phyloP scores from a whole-genome alignment of 805 yeast genomes.

The Yarrowia deformans region DNA sequence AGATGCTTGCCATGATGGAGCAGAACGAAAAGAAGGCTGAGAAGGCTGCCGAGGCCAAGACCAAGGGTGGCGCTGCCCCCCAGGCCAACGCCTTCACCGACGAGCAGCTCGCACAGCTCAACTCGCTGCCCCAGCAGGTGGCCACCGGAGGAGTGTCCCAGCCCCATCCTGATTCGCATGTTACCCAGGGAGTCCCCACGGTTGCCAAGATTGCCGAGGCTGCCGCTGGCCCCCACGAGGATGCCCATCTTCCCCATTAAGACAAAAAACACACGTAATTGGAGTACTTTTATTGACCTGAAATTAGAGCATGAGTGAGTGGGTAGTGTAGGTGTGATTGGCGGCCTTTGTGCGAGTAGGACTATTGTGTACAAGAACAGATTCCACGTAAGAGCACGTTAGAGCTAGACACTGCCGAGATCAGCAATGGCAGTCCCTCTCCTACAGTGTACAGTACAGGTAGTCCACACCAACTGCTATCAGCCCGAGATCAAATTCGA shows the following conservation, averaged over 20 bases:
- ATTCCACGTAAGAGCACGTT: too few relatives aligned
- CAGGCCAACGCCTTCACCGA: slow-evolving; percentile 38
- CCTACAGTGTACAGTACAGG: too few relatives aligned
- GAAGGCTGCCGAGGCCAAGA: slow-evolving; percentile 21
- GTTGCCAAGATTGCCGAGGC: slow-evolving; percentile 39
- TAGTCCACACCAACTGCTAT: too few relatives aligned
- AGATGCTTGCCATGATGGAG: slow-evolving; percentile 39
- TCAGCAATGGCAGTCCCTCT: too few relatives aligned
- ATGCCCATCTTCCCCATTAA: slow-evolving; percentile 37
- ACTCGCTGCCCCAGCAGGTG: slow-evolving; percentile 35
- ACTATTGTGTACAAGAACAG: too few relatives aligned
- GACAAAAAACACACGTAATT: slow-evolving; percentile 35
- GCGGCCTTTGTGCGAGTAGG: neutral
- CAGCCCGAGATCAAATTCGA: too few relatives aligned
- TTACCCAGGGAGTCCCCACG: slow-evolving; percentile 34
- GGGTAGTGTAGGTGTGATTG: neutral
- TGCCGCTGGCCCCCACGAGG: slow-evolving; percentile 34
- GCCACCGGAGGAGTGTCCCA: slow-evolving; percentile 20
- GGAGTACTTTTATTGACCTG: slow-evolving; percentile 32
- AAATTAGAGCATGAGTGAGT: neutral
- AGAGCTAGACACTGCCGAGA: too few relatives aligned
- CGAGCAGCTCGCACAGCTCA: slow-evolving; percentile 35
- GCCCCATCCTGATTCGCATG: slow-evolving; percentile 31
- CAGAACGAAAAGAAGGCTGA: slow-evolving; percentile 16
- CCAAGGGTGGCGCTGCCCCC: slow-evolving; percentile 23